These are phyloP conservation scores for Protomyces lactucae-debilis DNA, from an alignment of 1,139 yeast species.

Conservation along the genomic window DNA sequence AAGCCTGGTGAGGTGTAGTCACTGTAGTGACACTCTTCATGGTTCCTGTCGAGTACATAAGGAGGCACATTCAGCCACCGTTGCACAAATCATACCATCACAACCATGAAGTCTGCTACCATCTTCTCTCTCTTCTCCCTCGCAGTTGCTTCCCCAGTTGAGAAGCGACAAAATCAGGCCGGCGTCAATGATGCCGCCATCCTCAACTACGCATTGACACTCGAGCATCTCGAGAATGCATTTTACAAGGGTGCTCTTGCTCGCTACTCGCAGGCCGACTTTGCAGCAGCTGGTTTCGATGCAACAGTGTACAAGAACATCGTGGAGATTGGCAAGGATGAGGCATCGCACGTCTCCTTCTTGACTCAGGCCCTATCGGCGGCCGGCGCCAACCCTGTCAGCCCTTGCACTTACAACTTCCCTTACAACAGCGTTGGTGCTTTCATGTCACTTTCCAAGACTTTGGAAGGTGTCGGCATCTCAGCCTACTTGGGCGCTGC, in stretches of 20 bases:
- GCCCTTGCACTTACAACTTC: constrained; percentile 31
- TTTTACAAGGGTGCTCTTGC: constrained; percentile 31
- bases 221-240: constrained; percentile 32
- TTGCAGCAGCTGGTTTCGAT: constrained; percentile 30
- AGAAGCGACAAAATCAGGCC: constrained; percentile 32
- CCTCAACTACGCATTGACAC: constrained; percentile 32
- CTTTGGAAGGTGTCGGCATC: constrained; percentile 31
- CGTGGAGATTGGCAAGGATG: constrained; percentile 29
- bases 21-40: too few relatives aligned
- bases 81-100: too few relatives aligned
- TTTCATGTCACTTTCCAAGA: constrained; percentile 30
- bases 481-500: constrained; percentile 33
- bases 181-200: constrained; percentile 31
- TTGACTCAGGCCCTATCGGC: constrained; percentile 22
- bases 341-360: constrained; percentile 26
- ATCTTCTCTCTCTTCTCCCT: constrained; percentile 15
- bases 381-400: constrained; percentile 30
- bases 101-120: constrained; percentile 10
- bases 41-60: too few relatives aligned
- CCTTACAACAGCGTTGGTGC: constrained; percentile 27
- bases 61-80: too few relatives aligned
- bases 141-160: constrained; percentile 28
- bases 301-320: constrained; percentile 30
- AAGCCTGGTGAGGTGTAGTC: too few relatives aligned
- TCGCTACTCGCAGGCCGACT: constrained; percentile 27